Evolutionary conservation across 129 eudicot genomes (phyloP).

Genomic region (Dittrichia graveolens): DNA sequence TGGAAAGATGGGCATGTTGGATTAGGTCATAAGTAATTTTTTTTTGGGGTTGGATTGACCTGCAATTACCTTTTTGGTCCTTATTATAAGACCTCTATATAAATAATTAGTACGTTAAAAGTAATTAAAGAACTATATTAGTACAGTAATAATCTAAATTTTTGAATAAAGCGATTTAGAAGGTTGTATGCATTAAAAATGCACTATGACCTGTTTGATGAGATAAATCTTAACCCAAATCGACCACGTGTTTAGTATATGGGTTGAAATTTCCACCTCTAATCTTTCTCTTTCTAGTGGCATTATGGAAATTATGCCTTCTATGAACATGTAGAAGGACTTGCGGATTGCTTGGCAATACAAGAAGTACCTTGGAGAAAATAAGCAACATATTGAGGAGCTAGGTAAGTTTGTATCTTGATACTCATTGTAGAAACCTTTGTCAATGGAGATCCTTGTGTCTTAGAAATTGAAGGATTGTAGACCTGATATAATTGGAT

Average conservation of each 20-base stretch:
- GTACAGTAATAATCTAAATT: no score
- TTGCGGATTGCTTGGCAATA: slow-evolving; percentile 99
- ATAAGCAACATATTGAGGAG: slow-evolving; percentile 50
- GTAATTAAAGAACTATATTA: no score
- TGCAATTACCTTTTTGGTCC: no score
- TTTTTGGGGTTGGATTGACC: no score
- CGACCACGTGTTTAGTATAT: not conserved
- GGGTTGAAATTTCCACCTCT: not conserved
- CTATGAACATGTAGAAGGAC: slow-evolving; percentile 50
- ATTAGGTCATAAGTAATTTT: no score
- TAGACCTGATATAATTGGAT: not conserved
- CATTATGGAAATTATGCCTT: slow-evolving; percentile 12
- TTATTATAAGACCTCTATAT: no score
- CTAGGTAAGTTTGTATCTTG: slow-evolving; percentile 50
- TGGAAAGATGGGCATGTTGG: not conserved
- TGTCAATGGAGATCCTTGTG: slow-evolving; percentile 1
- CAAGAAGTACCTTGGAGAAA: slow-evolving; percentile 82
- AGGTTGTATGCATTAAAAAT: no score
- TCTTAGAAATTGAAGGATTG: not conserved
- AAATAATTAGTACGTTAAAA: no score
- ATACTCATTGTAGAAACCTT: not conserved
- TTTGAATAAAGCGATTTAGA: no score
- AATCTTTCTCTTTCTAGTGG: not conserved
- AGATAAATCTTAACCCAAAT: not conserved
- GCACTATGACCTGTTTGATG: not conserved